Evolutionary conservation across 345 rosid genomes (phyloP).

Genomic region (Arabidopsis suecica): DNA sequence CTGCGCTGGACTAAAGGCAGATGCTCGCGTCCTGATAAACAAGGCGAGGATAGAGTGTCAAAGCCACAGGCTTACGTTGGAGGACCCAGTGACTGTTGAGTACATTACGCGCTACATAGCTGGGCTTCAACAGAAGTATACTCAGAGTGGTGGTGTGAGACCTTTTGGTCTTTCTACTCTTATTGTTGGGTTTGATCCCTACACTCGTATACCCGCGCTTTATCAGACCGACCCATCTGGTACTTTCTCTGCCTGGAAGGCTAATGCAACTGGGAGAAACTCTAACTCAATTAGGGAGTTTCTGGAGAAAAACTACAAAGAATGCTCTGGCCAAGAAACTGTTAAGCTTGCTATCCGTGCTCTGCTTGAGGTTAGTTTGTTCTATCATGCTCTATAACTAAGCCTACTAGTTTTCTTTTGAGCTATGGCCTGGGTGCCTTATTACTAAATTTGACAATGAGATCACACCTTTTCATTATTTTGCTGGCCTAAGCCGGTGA

Average conservation of each 20-base stretch:
- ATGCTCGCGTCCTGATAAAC: slow-evolving; percentile 76
- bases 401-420: background rate
- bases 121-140: slow-evolving; percentile 92
- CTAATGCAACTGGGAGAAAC: slow-evolving; percentile 94
- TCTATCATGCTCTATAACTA: background rate
- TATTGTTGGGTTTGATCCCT: slow-evolving; percentile 86
- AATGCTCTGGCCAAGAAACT: slow-evolving; percentile 87
- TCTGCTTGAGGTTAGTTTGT: slow-evolving; percentile 78
- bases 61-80: slow-evolving; percentile 88
- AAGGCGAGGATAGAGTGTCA: slow-evolving; percentile 79
- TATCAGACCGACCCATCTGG: slow-evolving; percentile 98
- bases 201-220: slow-evolving; percentile 67
- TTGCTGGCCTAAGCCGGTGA: background rate
- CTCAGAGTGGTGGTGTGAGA: slow-evolving; percentile 93
- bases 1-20: slow-evolving; percentile 87
- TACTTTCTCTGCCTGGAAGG: slow-evolving; percentile 96
- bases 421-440: background rate
- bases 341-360: slow-evolving; percentile 90
- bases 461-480: background rate
- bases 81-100: slow-evolving; percentile 95
- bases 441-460: background rate
- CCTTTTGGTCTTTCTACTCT: slow-evolving; percentile 83
- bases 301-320: slow-evolving; percentile 86
- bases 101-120: slow-evolving; percentile 91
- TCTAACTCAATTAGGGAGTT: slow-evolving; percentile 90